Evolutionary conservation across 2,329 filamentous ascomycete species (phyloP), one percentile per base, ranked within the genome.

Genomic region (Raffaelea ambrosiae): DNA sequence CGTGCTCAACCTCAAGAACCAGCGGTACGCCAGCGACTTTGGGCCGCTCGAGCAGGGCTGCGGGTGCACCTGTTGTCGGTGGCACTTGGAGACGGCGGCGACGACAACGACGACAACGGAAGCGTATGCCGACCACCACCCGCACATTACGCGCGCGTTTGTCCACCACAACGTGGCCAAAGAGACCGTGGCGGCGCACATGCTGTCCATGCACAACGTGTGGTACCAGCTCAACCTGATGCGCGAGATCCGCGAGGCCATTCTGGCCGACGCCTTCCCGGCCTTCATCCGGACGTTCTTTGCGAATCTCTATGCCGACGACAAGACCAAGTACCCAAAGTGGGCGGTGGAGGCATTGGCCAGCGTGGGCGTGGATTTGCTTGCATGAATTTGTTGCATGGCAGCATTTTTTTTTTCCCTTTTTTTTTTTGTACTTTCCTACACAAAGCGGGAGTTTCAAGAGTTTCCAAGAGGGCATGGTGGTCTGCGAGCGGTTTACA

Each of bases 121-220:
- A 5, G 5, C 23, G 16, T 0, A 5, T 3, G 4, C 22, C 4
- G 11, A 26, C 14, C 40, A 29, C 13, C 18, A 20, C 18, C 33
- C 40, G 19, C 69, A 49, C 96, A 79, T 97, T 55, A 95, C 90
- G 3, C 76, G 86, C 53, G 90, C 93, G 3, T 96, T 89, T 65
- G 81, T 97, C 43, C 83, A 96, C 62, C 93, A 98, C 67, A 81
- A 95, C 54, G 83, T 87, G 0, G 84, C 85, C 23, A 98, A 98
- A 68, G 93, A 98, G 71, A 98, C 93, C 1, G 90, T 88, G 2
- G 88, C 91, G 8, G 93, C 94, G 16, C 75, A 80, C 61, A 71
- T 88, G 21, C 70, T 98, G 47, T 95, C 88, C 1, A 88, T 97
- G 61, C 93, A 98, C 65, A 98, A 98, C 61, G 88, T 98, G 22